A percentile compares a stretch with the other conserved stretches of the same genome.
Conservation (phyloP, 306 rosid genomes). For the Corylus avellana region DNA sequence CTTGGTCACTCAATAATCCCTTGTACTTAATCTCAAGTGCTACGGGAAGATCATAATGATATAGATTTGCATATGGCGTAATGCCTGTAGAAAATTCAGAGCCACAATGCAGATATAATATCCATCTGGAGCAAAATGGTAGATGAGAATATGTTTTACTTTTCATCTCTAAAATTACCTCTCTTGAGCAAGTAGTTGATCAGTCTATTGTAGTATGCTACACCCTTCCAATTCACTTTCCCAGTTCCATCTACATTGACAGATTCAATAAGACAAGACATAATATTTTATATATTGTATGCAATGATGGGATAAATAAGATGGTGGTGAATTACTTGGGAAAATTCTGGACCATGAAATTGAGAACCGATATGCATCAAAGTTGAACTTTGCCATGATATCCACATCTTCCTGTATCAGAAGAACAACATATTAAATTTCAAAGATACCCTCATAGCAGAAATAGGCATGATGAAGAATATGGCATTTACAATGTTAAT, state of each 20-base stretch:
- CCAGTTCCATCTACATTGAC: constrained; percentile 75
- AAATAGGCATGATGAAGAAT: background rate
- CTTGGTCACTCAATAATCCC: constrained; percentile 65
- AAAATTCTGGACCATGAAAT: constrained; percentile 97
- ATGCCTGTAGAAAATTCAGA: constrained; percentile 53
- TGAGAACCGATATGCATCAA: constrained; percentile 91
- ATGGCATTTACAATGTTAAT: background rate
- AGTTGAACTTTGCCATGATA: constrained; percentile 64
- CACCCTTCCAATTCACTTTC: constrained; percentile 81
- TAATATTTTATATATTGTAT: background rate
- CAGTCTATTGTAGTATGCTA: constrained; percentile 85
- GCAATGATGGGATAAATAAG: background rate
- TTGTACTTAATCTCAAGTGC: constrained; percentile 77
- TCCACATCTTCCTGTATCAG: constrained; percentile 73
- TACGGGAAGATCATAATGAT: constrained; percentile 92
- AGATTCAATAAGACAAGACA: background rate
- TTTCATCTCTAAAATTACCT: constrained; percentile 40
- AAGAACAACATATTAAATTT: background rate
- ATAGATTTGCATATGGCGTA: constrained; percentile 88
- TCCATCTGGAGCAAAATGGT: no score
- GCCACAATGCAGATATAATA: no score
- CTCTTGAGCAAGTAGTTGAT: constrained; percentile 67
- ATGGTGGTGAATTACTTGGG: constrained; percentile 49
- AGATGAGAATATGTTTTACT: no score
- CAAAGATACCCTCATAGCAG: background rate